Percentiles rank a stretch among this genome's conserved stretches.
Evolutionary conservation across 257 asterid species (phyloP).

Genomic region (Striga asiatica): DNA sequence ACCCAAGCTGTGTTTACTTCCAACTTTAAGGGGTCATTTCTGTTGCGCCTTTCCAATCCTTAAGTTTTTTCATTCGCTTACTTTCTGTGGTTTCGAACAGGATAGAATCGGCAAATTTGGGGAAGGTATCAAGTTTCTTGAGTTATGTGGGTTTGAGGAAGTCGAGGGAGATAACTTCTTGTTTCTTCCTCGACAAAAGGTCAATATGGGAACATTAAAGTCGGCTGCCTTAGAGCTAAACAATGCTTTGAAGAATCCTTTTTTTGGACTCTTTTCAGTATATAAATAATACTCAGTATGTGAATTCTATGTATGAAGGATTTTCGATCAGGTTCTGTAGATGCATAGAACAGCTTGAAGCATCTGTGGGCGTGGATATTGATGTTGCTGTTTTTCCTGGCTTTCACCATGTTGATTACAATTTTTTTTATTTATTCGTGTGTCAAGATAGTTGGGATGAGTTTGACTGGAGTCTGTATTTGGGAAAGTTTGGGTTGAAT

Average conservation of each 20-base stretch:
- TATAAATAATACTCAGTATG: too few species aligned
- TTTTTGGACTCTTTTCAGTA: constrained; percentile 45
- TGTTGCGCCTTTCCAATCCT: not conserved
- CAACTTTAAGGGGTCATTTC: not conserved
- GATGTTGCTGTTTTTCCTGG: too few species aligned
- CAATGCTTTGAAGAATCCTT: constrained; percentile 57
- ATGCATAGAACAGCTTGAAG: too few species aligned
- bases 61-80: not conserved
- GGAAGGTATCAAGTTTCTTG: constrained; percentile 55
- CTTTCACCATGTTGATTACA: too few species aligned
- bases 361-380: too few species aligned
- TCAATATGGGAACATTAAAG: constrained; percentile 28
- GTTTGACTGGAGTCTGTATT: too few species aligned
- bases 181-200: constrained; percentile 34
- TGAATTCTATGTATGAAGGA: too few species aligned
- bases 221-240: constrained; percentile 39
- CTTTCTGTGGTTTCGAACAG: constrained; percentile 24
- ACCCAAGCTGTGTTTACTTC: not conserved
- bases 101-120: constrained; percentile 51
- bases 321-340: too few species aligned
- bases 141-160: constrained; percentile 61
- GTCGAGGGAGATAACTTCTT: constrained; percentile 33
- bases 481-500: too few species aligned
- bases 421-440: too few species aligned
- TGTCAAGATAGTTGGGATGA: too few species aligned